Base-by-base conservation (phyloP, 108 stramenopile genomes). In the Pseudonitzschia multiseries region DNA sequence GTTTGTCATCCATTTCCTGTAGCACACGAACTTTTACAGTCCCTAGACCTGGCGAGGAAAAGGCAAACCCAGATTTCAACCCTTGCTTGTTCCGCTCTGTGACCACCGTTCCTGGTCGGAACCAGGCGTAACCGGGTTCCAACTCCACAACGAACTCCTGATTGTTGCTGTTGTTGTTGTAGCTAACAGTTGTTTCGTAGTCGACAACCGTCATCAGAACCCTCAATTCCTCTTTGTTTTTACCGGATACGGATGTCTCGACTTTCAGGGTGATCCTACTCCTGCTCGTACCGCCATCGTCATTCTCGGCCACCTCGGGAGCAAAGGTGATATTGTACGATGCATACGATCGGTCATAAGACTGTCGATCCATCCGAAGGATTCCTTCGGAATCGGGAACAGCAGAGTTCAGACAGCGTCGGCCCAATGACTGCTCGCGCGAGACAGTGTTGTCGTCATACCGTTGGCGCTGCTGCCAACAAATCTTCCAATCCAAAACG, bases 71-170 rank as follows among this genome's bases (percentile, higher is more conserved):
- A 64, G 42, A 42, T 42, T 42, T 6, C 42, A 10, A 42, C 4
- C 46, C 13, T 14, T 59, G 28, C 9, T 4, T 14, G 10, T 59
- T 32, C 15, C 13, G 31, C 14, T 59, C 57, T 32, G 57, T 10
- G 57, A 20, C 32, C 1, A 32, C 32, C 9, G 57, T 32, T 13
- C 28, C 32, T 3, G 66, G 66, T 8, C 66, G 66, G 27, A 67
- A 67, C 66, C 66, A 67, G 20, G 66, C 66, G 46, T 50, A 67
- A 42, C 66, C 22, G n/a, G 66, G 46, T 22, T 2, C 5, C 36
- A 67, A 4, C 8, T 67, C 46, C 1, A 67, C n/a, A n/a, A 48
- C 42, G 21, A 44, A 67, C 15, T 40, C 64, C 12, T 41, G 8
- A 13, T 40, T 1, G 4, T 65, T 33, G n/a, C 17, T 9, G 24